Evolutionary conservation across 1,284 basidiomycete genomes (phyloP).

Genomic region (Anthracocystis setariae): DNA sequence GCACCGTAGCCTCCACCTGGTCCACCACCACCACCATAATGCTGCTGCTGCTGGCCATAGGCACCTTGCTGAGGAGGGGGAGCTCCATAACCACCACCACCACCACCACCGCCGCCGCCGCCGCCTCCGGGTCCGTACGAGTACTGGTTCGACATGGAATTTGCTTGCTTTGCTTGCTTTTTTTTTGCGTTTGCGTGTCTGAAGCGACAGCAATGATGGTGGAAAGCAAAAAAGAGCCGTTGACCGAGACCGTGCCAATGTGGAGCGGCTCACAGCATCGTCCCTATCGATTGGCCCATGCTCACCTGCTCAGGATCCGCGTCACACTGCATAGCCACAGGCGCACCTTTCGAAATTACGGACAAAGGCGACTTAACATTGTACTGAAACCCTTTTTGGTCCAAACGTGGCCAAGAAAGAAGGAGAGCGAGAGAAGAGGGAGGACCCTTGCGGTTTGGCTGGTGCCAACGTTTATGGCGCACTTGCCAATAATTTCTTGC

Average conservation of each 20-base stretch:
- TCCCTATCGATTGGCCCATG: conserved; percentile 1
- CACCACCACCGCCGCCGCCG: not conserved
- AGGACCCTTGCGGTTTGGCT: conserved; percentile 2
- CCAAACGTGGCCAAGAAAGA: not conserved
- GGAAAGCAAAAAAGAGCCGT: not conserved
- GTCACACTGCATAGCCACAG: no score
- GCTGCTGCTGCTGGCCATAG: conserved; percentile 34
- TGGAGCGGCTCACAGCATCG: no score
- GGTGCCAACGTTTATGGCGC: not conserved
- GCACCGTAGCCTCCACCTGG: conserved; percentile 31
- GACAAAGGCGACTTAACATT: not conserved
- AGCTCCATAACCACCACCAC: conserved; percentile 42
- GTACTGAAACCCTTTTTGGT: no score
- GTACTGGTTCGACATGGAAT: conserved; percentile 49
- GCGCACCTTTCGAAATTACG: not conserved
- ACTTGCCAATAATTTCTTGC: conserved; percentile 1
- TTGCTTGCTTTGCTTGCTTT: not conserved
- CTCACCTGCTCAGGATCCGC: not conserved
- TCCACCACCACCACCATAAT: conserved; percentile 34
- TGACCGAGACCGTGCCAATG: no score
- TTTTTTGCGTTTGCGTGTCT: not conserved
- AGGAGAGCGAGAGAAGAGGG: not conserved
- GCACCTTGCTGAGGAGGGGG: conserved; percentile 40
- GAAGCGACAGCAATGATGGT: not conserved
- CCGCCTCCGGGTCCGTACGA: conserved; percentile 35